A percentile compares a stretch with the other conserved stretches of the same genome.
Evolutionary conservation across 2,329 filamentous ascomycete species (phyloP).

Genomic region (Microcera coccophila): DNA sequence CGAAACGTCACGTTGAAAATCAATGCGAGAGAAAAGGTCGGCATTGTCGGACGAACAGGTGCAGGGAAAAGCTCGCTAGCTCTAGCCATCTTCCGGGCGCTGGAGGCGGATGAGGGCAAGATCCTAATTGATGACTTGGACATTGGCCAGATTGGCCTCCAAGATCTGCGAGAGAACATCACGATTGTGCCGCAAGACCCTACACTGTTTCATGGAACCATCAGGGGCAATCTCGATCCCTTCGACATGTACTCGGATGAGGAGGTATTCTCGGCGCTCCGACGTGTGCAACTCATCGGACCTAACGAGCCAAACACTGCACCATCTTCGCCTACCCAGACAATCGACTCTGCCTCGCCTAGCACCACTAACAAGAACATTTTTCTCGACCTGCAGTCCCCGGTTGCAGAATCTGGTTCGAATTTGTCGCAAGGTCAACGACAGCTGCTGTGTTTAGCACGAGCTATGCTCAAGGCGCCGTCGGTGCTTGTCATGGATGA

Average conservation of each 20-base stretch:
- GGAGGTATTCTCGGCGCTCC: constrained; percentile 80
- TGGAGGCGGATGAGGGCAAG: constrained; percentile 85
- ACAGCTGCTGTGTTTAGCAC: constrained; percentile 87
- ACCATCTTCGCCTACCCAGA: constrained; percentile 25
- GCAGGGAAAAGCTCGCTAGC: constrained; percentile 96
- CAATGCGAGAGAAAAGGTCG: constrained; percentile 81
- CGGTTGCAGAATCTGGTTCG: constrained; percentile 83
- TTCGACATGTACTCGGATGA: constrained; percentile 87
- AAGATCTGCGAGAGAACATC: constrained; percentile 86
- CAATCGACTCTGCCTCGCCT: constrained; percentile 23
- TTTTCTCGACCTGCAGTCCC: constrained; percentile 80
- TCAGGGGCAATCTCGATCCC: constrained; percentile 88
- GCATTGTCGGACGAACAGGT: constrained; percentile 91
- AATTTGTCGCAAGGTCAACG: constrained; percentile 96
- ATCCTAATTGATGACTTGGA: constrained; percentile 92
- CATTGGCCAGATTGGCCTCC: constrained; percentile 84
- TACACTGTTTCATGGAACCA: constrained; percentile 87
- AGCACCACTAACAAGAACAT: constrained; percentile 83
- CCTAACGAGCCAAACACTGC: constrained; percentile 44
- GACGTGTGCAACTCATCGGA: constrained; percentile 83
- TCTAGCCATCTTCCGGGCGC: constrained; percentile 84
- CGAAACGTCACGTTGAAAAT: constrained; percentile 84
- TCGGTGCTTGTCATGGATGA: constrained; percentile 99
- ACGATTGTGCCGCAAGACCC: constrained; percentile 98
- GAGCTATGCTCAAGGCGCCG: constrained; percentile 85